Base-by-base conservation (phyloP, 2,329 filamentous ascomycete species). In the Fusarium citri region DNA sequence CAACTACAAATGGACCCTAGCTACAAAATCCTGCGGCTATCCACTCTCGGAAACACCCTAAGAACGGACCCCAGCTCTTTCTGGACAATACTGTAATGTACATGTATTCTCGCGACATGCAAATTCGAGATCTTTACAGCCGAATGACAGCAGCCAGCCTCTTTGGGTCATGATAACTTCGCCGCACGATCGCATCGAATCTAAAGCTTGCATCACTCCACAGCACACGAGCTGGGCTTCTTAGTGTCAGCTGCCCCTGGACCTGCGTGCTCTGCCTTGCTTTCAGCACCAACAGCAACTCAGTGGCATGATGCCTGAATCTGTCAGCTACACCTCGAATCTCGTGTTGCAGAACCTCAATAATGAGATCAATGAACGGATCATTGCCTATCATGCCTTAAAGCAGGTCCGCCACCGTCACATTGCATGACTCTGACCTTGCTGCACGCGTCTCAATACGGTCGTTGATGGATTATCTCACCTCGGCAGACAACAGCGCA, bases 371-470 rank as follows among this genome's bases (percentile, higher is more conserved):
- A 56, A 57, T 59, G 51, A 43, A 48, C 46, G 31, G 45, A 47
- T 55, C 57, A 41, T 37, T 60, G 55, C 49, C 37, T 64, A 71
- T 65, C 60, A 55, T 56, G 54, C 55, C 57, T 53, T 48, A 34
- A 71, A 71, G 31, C 51, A 57, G 47, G 26, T 46, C 54, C 43
- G 41, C 47, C 34, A 42, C 46, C 46, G 64, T 72, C 50, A 59
- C 72, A 69, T 69, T 59, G 68, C 59, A 63, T 71, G 47, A 55
- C 37, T 54, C 43, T 53, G 45, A 26, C 56, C 41, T 59, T 50
- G 31, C 68, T 68, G 59, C 67, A 68, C 42, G 43, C 48, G 43
- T 69, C 68, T 69, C 22, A 51, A 72, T 59, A 62, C 46, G 57
- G 66, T 23, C 41, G 31, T 46, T 11, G 9, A 41, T 34, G 28